These are phyloP conservation scores for Globisporangium megalacanthum DNA, from an alignment of 352 stramenopile species.

Conservation along the genomic window DNA sequence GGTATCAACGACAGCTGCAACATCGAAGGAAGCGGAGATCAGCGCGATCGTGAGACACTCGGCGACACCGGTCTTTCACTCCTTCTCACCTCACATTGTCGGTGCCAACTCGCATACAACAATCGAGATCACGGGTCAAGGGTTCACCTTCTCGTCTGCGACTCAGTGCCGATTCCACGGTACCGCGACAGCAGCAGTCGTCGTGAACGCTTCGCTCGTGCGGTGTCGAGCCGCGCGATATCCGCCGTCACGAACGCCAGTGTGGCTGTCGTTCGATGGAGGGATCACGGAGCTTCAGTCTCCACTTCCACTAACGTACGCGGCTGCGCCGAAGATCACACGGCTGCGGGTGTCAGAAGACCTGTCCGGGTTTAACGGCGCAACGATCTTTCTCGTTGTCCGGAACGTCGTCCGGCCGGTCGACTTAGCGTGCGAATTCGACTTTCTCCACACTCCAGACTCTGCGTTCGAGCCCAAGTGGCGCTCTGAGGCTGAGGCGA, in stretches of 20 bases:
- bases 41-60: conserved; percentile 18
- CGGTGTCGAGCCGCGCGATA: conserved; percentile 29
- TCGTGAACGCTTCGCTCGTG: conserved; percentile 32
- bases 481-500: neutral
- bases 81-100: conserved; percentile 19
- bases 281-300: conserved; percentile 12
- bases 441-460: neutral
- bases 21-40: no score
- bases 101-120: conserved; percentile 12
- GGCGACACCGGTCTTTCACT: conserved; percentile 17
- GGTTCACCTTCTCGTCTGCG: conserved; percentile 22
- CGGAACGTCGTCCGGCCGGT: neutral
- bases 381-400: neutral
- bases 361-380: neutral
- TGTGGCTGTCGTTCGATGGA: conserved; percentile 24
- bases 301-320: conserved; percentile 21
- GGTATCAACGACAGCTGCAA: no score
- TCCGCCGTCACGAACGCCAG: conserved; percentile 15
- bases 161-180: conserved; percentile 25
- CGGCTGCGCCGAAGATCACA: conserved; percentile 6
- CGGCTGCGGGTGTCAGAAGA: neutral
- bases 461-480: conserved; percentile 6
- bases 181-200: conserved; percentile 11
- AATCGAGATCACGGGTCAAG: conserved; percentile 28
- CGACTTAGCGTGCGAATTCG: conserved; percentile 9